Percentiles rank a stretch among this genome's conserved stretches.
Conservation (phyloP, 2,329 filamentous ascomycete species). For the Orbilia ellipsospora region DNA sequence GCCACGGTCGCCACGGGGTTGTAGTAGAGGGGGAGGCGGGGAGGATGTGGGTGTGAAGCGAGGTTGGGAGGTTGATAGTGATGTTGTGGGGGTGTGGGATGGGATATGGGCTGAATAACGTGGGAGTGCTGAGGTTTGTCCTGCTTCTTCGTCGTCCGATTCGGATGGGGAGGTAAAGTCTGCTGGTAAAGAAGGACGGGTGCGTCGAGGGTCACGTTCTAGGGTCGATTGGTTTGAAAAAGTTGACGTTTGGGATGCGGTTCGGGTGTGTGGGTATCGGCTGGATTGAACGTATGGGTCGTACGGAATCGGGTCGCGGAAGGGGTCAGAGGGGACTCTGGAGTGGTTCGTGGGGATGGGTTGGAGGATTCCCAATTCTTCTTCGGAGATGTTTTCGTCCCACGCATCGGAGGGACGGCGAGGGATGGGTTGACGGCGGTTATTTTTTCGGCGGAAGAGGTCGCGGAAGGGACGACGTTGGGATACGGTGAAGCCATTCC, state of each 20-base stretch:
- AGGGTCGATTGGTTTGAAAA: constrained; percentile 18
- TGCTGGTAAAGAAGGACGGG: not conserved
- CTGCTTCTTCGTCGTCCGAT: constrained; percentile 41
- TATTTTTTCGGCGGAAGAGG: constrained; percentile 28
- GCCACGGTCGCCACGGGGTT: too few relatives aligned
- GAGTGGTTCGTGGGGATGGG: constrained; percentile 42
- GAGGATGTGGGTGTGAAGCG: constrained; percentile 47
- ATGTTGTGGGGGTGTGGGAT: constrained; percentile 37
- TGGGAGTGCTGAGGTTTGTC: constrained; percentile 23
- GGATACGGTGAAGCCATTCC: constrained; percentile 41
- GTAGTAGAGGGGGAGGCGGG: constrained; percentile 6
- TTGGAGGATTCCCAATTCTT: constrained; percentile 45
- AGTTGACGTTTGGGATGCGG: constrained; percentile 29
- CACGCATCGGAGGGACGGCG: constrained; percentile 45
- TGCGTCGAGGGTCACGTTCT: constrained; percentile 7
- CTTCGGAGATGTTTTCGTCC: constrained; percentile 50
- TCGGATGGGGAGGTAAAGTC: constrained; percentile 10
- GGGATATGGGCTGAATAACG: constrained; percentile 36
- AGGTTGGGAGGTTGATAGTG: constrained; percentile 37
- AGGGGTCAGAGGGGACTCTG: constrained; percentile 40
- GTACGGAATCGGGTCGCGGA: constrained; percentile 32
- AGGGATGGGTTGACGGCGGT: constrained; percentile 21
- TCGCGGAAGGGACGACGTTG: constrained; percentile 46
- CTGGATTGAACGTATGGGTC: not conserved
- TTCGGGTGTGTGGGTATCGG: constrained; percentile 10